A percentile compares a stretch with the other conserved stretches of the same genome.
phyloP scores from a whole-genome alignment of 2,329 filamentous ascomycete species.

The Exophiala aquamarina region DNA sequence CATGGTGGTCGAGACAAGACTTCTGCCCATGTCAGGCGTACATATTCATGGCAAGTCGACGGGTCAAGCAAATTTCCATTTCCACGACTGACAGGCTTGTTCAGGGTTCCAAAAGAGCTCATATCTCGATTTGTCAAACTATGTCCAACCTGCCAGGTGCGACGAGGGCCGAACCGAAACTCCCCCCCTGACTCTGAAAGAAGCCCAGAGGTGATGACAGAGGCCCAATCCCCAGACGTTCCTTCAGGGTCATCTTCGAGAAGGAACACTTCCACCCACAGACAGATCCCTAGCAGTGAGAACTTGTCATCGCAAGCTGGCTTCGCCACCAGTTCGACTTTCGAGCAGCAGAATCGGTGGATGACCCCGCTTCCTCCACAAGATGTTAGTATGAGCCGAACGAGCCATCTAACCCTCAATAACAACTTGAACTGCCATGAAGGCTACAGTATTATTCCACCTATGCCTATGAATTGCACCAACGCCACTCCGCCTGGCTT shows the following conservation, averaged over 20 bases:
- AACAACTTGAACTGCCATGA: slow-evolving; percentile 9
- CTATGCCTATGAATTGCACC: slow-evolving; percentile 15
- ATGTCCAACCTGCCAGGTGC: slow-evolving; percentile 50
- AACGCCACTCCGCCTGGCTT: slow-evolving; percentile 12
- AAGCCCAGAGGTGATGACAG: slow-evolving; percentile 15
- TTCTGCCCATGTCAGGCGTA: slow-evolving; percentile 50
- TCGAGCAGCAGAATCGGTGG: slow-evolving; percentile 29
- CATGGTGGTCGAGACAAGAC: slow-evolving; percentile 55
- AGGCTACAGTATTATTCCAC: slow-evolving; percentile 16
- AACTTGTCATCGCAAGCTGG: slow-evolving; percentile 23
- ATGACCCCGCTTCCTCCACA: slow-evolving; percentile 24
- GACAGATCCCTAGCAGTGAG: slow-evolving; percentile 1
- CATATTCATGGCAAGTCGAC: slow-evolving; percentile 53
- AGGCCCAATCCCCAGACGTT: slow-evolving; percentile 13
- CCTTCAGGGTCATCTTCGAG: slow-evolving; percentile 8
- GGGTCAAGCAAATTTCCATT: background rate
- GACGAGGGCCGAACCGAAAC: slow-evolving; percentile 37
- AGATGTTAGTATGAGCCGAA: slow-evolving; percentile 1
- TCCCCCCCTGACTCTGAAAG: slow-evolving; percentile 19
- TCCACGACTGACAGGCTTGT: slow-evolving; percentile 1
- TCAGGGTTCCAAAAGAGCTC: slow-evolving; percentile 52
- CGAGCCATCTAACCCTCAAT: background rate
- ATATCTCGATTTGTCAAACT: slow-evolving; percentile 54
- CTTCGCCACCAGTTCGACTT: slow-evolving; percentile 20
- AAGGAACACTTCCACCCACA: slow-evolving; percentile 13